Percentiles rank a stretch among this genome's conserved stretches.
Conservation (phyloP, 345 rosid species). For the Salix dunnii region DNA sequence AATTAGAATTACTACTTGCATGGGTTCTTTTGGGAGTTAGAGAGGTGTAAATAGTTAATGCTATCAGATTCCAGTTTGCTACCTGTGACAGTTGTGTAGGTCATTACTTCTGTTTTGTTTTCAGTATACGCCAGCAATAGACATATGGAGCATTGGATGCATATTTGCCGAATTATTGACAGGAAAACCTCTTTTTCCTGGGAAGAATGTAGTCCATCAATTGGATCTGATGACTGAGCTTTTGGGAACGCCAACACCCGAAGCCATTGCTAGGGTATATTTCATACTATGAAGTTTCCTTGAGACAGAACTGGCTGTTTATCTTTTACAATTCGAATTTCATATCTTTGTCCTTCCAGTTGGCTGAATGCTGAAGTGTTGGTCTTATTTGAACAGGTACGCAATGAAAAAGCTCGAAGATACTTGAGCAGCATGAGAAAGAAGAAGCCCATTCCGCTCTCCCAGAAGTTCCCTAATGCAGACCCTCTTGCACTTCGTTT, state of each 20-base stretch:
- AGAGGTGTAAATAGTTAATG: not conserved
- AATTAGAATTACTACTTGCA: not conserved
- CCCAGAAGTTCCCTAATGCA: constrained; percentile 86
- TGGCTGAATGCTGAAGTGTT: constrained; percentile 16
- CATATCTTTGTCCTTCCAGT: not conserved
- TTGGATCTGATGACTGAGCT: constrained; percentile 92
- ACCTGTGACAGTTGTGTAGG: not conserved
- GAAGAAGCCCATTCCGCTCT: constrained; percentile 74
- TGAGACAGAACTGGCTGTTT: not conserved
- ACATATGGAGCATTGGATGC: constrained; percentile 97
- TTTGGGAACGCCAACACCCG: constrained; percentile 87
- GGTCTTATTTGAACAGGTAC: constrained; percentile 50
- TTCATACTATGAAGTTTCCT: constrained; percentile 7
- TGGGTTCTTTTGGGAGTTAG: not conserved
- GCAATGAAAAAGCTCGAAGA: constrained; percentile 95
- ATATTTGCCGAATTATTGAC: constrained; percentile 92
- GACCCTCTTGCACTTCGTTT: constrained; percentile 92
- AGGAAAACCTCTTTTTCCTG: constrained; percentile 94
- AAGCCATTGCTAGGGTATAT: constrained; percentile 88
- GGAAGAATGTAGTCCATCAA: constrained; percentile 95
- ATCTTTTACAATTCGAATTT: not conserved
- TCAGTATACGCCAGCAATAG: constrained; percentile 96
- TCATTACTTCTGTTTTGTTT: constrained; percentile 15
- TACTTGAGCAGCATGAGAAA: constrained; percentile 93
- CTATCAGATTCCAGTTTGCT: not conserved